Conservation (phyloP, 768 basidiomycete genomes). For the Auricularia cornea region DNA sequence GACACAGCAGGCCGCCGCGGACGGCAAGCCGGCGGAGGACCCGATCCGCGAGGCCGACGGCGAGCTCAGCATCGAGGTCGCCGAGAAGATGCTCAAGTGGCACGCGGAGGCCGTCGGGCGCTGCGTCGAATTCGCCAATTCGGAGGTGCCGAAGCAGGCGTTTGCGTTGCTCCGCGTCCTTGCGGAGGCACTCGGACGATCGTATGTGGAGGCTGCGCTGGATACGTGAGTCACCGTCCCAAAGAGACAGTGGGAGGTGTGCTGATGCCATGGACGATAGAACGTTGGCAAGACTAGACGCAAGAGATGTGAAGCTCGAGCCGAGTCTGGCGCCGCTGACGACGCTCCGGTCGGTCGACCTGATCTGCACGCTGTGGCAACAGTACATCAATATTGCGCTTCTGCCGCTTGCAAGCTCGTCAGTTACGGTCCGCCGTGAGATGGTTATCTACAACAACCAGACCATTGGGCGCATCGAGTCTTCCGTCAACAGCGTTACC, state of each 20-base stretch:
- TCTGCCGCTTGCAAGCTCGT: conserved; percentile 75
- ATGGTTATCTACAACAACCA: conserved; percentile 91
- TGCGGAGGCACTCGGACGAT: conserved; percentile 74
- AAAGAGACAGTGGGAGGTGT: background rate
- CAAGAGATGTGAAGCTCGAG: conserved; percentile 67
- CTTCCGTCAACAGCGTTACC: conserved; percentile 65
- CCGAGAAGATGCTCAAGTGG: conserved; percentile 92
- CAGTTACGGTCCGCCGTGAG: conserved; percentile 82
- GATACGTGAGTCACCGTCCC: conserved; percentile 78
- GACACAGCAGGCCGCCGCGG: conserved; percentile 28
- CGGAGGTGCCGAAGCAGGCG: conserved; percentile 89
- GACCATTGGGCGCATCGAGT: conserved; percentile 76
- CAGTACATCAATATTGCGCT: conserved; percentile 89
- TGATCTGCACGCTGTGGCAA: conserved; percentile 95
- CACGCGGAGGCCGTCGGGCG: conserved; percentile 95
- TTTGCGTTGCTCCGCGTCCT: conserved; percentile 75
- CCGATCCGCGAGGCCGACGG: conserved; percentile 77
- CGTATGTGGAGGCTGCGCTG: conserved; percentile 84
- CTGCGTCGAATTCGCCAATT: conserved; percentile 76
- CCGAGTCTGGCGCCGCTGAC: conserved; percentile 61
- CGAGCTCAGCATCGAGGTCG: conserved; percentile 57
- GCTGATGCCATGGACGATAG: background rate
- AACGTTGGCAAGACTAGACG: conserved; percentile 43
- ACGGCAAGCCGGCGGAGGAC: conserved; percentile 56
- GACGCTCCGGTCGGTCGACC: conserved; percentile 64